Base-by-base conservation (phyloP, 345 rosid genomes). In the Hibiscus trionum region DNA sequence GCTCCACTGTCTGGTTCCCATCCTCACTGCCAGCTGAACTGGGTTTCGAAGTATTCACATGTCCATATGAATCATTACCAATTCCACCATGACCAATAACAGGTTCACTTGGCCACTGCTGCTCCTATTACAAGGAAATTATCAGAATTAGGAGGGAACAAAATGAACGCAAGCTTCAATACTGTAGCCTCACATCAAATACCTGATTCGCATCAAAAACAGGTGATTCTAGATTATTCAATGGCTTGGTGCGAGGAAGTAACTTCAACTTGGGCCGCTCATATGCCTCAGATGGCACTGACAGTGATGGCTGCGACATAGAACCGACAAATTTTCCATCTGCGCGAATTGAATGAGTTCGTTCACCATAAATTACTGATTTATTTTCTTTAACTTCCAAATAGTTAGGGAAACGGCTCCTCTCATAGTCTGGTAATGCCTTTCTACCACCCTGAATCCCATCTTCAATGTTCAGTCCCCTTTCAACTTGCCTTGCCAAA, bases 261-360 rank as follows among this genome's bases (percentile, higher is more conserved):
- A 91, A 82, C 81, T 81, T 89, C 73, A 91, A 78, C 83, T 86
- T 89, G 52, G 93, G 93, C 56, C 93, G 80, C 70, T 86, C 96
- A 61, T 57, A 75, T 44, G 71, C 73, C 82, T 84, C 90, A 66
- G 83, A 77, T 65, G 73, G 78, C 68, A 75, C 77, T 14, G 70
- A 64, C 64, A 76, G 76, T 71, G 73, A 61, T 61, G 77, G 72
- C 49, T 82, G 86, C 76, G 81, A 71, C 11, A 77, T 77, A 67
- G 83, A 55, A 58, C 80, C 77, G 76, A 79, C 74, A 77, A 73
- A 70, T 74, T 79, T 88, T 3, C 70, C 79, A 39, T 85, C 85
- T 61, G 83, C 31, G 72, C 56, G 71, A 56, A 50, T 66, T 66
- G 76, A 78, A 74, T 78, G 86, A 83, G 64, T 69, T 62, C 78